Evolutionary conservation across 192 early-diverging fungal genomes (phyloP).

Genomic region (Entomortierella beljakovae): DNA sequence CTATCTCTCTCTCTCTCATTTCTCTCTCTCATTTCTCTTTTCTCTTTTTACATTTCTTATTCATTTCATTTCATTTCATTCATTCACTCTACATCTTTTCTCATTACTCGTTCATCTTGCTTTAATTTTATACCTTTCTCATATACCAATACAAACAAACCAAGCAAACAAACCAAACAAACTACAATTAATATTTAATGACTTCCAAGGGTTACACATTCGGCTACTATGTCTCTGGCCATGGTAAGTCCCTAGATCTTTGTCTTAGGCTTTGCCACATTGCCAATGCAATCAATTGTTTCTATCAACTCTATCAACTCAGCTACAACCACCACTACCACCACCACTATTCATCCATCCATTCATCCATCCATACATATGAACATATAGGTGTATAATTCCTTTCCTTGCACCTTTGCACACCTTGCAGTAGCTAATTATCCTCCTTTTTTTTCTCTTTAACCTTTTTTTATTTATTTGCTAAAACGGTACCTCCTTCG

Average conservation of each 20-base stretch:
- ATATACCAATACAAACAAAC: background rate
- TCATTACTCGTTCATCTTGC: background rate
- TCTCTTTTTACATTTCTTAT: background rate
- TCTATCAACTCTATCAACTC: constrained; percentile 62
- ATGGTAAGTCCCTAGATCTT: constrained; percentile 57
- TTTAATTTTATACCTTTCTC: constrained; percentile 1
- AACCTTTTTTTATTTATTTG: constrained; percentile 60
- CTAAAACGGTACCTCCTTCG: too few species aligned
- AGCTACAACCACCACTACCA: constrained; percentile 54
- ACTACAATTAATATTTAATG: background rate
- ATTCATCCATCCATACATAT: too few species aligned
- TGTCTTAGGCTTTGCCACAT: too few species aligned
- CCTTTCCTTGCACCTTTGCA: too few species aligned
- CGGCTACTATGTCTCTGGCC: constrained; percentile 69
- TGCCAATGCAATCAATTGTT: constrained; percentile 57
- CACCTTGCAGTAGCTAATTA: too few species aligned
- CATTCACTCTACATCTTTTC: background rate
- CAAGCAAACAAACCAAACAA: background rate
- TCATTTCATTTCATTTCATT: background rate
- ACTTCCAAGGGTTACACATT: constrained; percentile 56
- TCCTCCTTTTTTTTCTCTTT: constrained; percentile 67
- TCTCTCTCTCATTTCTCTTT: background rate
- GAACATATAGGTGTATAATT: too few species aligned
- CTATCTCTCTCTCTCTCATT: background rate
- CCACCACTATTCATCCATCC: too few species aligned